Conservation (phyloP, 768 basidiomycete species). For the Mycena vulgaris region DNA sequence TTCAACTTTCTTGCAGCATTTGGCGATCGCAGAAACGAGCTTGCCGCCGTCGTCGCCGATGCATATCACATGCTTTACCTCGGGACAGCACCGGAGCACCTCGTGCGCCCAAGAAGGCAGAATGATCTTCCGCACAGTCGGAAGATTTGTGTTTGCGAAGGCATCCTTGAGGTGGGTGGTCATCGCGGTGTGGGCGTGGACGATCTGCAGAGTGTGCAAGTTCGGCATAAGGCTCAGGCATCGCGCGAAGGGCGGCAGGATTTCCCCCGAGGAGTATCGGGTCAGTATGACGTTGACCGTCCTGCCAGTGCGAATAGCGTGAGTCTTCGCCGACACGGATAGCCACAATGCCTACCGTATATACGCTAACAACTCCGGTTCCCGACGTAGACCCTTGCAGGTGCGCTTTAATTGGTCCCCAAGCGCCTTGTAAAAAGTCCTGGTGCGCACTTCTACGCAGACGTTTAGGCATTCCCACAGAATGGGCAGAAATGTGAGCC, state of each 20-base stretch:
- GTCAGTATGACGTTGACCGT: conserved; percentile 48
- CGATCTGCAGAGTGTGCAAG: conserved; percentile 49
- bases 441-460: conserved; percentile 3
- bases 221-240: conserved; percentile 49
- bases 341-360: conserved; percentile 1
- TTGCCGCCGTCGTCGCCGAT: conserved; percentile 42
- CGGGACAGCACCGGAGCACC: conserved; percentile 49
- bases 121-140: conserved; percentile 43
- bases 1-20: conserved; percentile 48
- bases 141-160: conserved; percentile 45
- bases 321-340: neutral
- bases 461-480: conserved; percentile 22
- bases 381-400: conserved; percentile 1
- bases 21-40: conserved; percentile 48
- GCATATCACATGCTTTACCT: conserved; percentile 46
- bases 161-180: conserved; percentile 45
- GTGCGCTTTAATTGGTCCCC: conserved; percentile 20
- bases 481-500: conserved; percentile 10
- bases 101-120: conserved; percentile 49
- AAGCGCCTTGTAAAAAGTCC: conserved; percentile 21
- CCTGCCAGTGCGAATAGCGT: conserved; percentile 24
- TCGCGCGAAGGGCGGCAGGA: conserved; percentile 46
- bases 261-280: conserved; percentile 41
- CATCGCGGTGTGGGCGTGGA: conserved; percentile 51
- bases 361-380: conserved; percentile 3